These are phyloP conservation scores for Nicotiana sylvestris DNA, from an alignment of 257 asterid genomes.

Conservation along the genomic window DNA sequence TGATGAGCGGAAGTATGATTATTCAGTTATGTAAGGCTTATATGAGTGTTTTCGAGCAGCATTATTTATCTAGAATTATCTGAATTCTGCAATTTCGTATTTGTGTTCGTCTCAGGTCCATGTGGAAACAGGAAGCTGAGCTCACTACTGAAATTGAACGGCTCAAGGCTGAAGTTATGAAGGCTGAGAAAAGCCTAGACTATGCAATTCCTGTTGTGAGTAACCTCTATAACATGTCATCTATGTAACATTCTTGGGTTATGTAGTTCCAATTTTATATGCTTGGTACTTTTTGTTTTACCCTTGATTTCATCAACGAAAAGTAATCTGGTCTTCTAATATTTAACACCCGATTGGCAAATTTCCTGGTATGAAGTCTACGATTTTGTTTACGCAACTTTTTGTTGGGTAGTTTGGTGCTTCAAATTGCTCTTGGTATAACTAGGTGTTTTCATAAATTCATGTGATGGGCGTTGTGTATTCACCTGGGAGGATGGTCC, in stretches of 20 bases:
- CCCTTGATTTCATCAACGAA: background rate
- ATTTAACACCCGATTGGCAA: background rate
- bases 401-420: background rate
- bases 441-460: background rate
- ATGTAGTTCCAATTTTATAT: background rate
- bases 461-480: background rate
- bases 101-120: constrained; percentile 41
- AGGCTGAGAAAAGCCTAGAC: constrained; percentile 96
- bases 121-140: constrained; percentile 84
- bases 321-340: background rate
- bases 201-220: constrained; percentile 97
- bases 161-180: constrained; percentile 74
- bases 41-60: background rate
- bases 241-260: background rate
- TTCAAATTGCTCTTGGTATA: background rate
- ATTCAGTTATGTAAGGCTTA: constrained; percentile 14
- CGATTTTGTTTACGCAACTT: background rate
- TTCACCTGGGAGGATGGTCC: background rate
- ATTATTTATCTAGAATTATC: background rate
- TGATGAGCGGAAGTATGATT: constrained; percentile 79
- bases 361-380: background rate
- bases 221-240: constrained; percentile 11
- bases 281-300: background rate
- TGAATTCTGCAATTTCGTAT: constrained; percentile 22
- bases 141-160: constrained; percentile 70